phyloP scores from a whole-genome alignment of 129 eudicot species.

The Logfia minima region DNA sequence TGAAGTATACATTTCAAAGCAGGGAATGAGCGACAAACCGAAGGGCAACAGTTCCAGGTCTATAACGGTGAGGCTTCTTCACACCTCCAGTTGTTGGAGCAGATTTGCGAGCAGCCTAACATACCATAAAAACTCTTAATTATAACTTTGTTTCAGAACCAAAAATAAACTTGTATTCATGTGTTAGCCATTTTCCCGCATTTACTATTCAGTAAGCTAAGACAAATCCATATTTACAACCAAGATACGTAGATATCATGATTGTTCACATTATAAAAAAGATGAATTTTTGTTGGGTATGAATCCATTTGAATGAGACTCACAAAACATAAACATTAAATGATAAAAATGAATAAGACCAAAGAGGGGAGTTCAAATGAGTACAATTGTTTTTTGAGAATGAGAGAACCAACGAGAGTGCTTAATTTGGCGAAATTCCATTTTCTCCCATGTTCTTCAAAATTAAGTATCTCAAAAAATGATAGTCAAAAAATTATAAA shows the following conservation, averaged over 20 bases:
- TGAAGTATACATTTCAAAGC: not conserved
- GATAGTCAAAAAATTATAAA: too few relatives aligned
- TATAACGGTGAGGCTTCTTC: slow-evolving; percentile 51
- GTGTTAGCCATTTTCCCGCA: not conserved
- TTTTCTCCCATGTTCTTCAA: too few relatives aligned
- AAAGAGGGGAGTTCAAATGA: too few relatives aligned
- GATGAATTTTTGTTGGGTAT: not conserved
- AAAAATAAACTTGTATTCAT: not conserved
- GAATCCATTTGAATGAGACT: not conserved
- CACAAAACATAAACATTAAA: not conserved
- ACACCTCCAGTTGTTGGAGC: slow-evolving; percentile 55
- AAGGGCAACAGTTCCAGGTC: slow-evolving; percentile 53
- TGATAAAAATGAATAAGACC: not conserved
- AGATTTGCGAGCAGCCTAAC: slow-evolving; percentile 57
- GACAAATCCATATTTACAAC: not conserved
- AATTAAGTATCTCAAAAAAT: too few relatives aligned
- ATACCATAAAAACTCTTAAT: not conserved
- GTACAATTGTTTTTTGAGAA: too few relatives aligned
- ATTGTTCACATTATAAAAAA: too few relatives aligned
- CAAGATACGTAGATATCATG: too few relatives aligned
- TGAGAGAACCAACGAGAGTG: too few relatives aligned
- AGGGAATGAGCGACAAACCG: slow-evolving; percentile 28
- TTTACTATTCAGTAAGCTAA: not conserved
- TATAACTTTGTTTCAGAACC: not conserved
- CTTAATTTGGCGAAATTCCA: too few relatives aligned